Evolutionary conservation across 1,139 yeast species (phyloP), one percentile per base, ranked within the genome.

Genomic region (Hansenula sp.): DNA sequence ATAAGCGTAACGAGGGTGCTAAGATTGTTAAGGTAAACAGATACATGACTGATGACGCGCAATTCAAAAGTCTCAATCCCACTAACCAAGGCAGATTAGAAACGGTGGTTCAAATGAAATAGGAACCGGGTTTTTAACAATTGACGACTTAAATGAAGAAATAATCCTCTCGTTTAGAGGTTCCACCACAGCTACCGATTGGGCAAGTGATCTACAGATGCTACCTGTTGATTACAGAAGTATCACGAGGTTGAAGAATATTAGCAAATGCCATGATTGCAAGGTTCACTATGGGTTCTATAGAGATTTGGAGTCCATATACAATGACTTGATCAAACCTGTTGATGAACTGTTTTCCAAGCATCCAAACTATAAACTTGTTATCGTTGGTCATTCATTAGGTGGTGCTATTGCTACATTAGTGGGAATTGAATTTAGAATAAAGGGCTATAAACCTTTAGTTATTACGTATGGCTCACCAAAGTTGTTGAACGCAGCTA

Each of bases 321-420:
- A 57, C 68, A 21, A 45, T 2, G 45, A 42, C 5, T 37, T 53
- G 19, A 18, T 53, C 7, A 21, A 33, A n/a, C 44, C 42, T 0
- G 47, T 50, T 13, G 48, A 51, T 24, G 41, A 40, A 5, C 12
- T 55, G 2, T 52, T 43, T 29, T 7, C 15, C 1, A 31, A 46
- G 19, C 33, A 51, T 29, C 49, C 59, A 57, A 68, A 68, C 31
- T 83, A 79, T 58, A 61, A 68, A 38, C 51, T 83, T 19, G 71
- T 78, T 6, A 67, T 83, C 2, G 65, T 77, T 2, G 94, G 94
- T 0, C 93, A 85, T 64, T 84, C 93, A 0, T 62, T 84, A 36
- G 94, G 94, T 0, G 93, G 81, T 1, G 87, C 90, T 0, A 60
- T 84, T 41, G 84, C 90, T 0, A 61, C 73, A 3, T 65, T 85